A percentile compares a stretch with the other conserved stretches of the same genome.
Conservation (phyloP, 139 green algal species). For the Dunaliella sp. region DNA sequence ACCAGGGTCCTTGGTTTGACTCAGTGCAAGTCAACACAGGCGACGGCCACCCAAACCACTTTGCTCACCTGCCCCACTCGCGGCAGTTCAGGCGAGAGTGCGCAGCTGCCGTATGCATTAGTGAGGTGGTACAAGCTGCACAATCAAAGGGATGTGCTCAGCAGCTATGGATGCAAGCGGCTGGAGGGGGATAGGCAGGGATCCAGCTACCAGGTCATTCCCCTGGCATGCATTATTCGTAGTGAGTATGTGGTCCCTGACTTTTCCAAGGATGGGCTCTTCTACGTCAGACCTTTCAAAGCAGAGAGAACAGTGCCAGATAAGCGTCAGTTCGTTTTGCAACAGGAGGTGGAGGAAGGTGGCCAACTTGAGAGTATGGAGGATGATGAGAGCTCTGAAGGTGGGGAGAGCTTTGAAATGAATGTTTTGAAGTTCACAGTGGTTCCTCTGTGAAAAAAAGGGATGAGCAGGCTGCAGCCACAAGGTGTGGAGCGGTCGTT, state of each 20-base stretch:
- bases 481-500: no score
- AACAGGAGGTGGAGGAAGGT: neutral
- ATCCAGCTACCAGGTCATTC: neutral
- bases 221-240: neutral
- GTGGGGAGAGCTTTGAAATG: no score
- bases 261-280: neutral
- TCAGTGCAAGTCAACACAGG: neutral
- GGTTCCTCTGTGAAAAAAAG: no score
- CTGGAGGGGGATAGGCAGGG: neutral
- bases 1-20: neutral
- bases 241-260: neutral
- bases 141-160: neutral
- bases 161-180: neutral
- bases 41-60: neutral
- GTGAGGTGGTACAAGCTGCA: neutral
- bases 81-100: neutral
- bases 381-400: neutral
- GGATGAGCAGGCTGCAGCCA: no score
- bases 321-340: neutral
- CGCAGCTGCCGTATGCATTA: neutral
- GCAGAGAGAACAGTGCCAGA: neutral
- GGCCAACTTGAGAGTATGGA: neutral
- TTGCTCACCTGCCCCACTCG: neutral
- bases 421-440: no score
- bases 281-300: neutral